These are phyloP conservation scores for Thermoascus crustaceus DNA, from an alignment of 2,329 filamentous ascomycete genomes.

Conservation along the genomic window DNA sequence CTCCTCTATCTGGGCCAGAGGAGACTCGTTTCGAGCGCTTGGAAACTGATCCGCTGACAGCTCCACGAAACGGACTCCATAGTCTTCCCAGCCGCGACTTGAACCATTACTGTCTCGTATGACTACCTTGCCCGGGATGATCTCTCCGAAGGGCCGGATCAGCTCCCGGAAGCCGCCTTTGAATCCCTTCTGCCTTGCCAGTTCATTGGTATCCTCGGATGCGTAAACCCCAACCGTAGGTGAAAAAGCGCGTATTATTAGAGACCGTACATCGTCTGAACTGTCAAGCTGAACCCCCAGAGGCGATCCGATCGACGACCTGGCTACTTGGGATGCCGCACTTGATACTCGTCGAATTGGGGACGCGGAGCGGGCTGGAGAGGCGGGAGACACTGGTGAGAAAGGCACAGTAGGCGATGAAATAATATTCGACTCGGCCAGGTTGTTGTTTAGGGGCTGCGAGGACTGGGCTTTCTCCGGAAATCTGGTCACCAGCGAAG, in stretches of 20 bases:
- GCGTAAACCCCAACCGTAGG: conserved; percentile 81
- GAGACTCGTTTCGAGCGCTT: conserved; percentile 25
- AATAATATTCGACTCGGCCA: conserved; percentile 48
- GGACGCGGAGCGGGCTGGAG: conserved; percentile 60
- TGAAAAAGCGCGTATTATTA: conserved; percentile 78
- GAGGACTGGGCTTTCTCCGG: conserved; percentile 44
- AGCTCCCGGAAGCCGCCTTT: conserved; percentile 73
- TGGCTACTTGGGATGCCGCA: conserved; percentile 42
- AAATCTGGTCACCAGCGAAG: conserved; percentile 50
- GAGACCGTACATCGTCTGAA: conserved; percentile 49
- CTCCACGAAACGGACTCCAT: conserved; percentile 74
- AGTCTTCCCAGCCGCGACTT: conserved; percentile 79
- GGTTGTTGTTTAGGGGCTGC: conserved; percentile 31
- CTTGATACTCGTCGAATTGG: conserved; percentile 54
- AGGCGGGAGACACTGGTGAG: conserved; percentile 58
- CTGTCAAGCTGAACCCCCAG: conserved; percentile 47
- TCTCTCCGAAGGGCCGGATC: conserved; percentile 83
- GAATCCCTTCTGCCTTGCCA: conserved; percentile 79
- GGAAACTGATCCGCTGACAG: conserved; percentile 45
- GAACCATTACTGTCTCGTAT: conserved; percentile 84
- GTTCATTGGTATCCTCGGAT: conserved; percentile 75
- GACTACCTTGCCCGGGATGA: conserved; percentile 75
- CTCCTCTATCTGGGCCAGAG: conserved; percentile 60
- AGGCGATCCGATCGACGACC: conserved; percentile 36
- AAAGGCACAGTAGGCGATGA: conserved; percentile 46